Base-by-base conservation (phyloP, 225 moss, liverwort and hornwort species). In the Antitrichia curtipendula region DNA sequence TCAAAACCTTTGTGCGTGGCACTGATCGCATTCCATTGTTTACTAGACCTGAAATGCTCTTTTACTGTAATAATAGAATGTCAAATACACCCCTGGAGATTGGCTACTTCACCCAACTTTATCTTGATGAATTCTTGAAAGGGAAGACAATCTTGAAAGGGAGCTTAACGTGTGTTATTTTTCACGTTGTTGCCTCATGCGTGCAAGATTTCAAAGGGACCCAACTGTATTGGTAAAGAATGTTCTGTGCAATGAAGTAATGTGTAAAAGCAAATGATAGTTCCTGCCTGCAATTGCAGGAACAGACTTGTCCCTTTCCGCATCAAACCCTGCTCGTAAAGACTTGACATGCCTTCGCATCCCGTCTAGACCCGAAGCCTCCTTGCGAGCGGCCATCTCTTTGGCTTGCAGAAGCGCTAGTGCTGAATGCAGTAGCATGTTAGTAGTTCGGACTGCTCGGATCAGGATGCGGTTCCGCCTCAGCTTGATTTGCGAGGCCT, bases 391-490 rank as follows among this genome's bases (percentile, higher is more conserved):
- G 27, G 90, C 90, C 76, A 91, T 85, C 80, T 94, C 97, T 73
- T 96, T 95, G 78, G 93, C 94, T 84, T 94, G 85, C 36, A 96
- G 94, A 21, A 91, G 87, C 57, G 87, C 89, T 16, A 95, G 86
- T 36, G 96, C 93, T 70, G 97, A 96, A 87, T 97, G 96, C 23
- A 96, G 81, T 8, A 97, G 83, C 96, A 93, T 93, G 86, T 97
- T 97, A 54, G 93, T 92, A 27, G 94, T 96, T 83, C 92, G 87
- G 28, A 96, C 95, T 64, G 93, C 92, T 89, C 93, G 88, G 78
- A 97, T 97, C 83, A 95, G 91, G 90, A 91, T 92, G 74, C 95
- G 94, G 84, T 96, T 94, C 52, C 95, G 85, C 81, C 88, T 88
- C 41, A 96, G 66, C 87, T 95, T 95, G 90, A 97, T 95, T 75